Evolutionary conservation across 2,329 filamentous ascomycete species (phyloP).

Genomic region (Penicillium sclerotigenum): DNA sequence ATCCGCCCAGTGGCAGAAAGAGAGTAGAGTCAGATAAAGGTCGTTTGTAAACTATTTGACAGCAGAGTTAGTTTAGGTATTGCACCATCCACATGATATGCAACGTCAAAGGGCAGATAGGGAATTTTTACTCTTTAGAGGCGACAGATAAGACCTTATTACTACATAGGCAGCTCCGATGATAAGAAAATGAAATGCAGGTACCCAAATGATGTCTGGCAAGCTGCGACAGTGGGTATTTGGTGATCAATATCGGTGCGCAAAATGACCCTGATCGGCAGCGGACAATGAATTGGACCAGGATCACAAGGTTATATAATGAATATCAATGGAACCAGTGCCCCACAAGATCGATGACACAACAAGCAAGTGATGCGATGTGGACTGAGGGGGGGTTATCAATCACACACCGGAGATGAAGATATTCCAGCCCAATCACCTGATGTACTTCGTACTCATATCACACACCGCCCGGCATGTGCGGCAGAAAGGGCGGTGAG

Average conservation of each 20-base stretch:
- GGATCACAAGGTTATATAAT: not conserved
- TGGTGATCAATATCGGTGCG: constrained; percentile 10
- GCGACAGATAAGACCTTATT: not conserved
- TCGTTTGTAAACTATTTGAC: not conserved
- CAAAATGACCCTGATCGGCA: constrained; percentile 5
- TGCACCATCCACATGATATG: constrained; percentile 5
- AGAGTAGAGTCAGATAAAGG: not conserved
- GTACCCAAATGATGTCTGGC: constrained; percentile 3
- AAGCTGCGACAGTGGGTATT: constrained; percentile 13
- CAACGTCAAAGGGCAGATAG: not conserved
- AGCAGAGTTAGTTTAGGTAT: constrained; percentile 14
- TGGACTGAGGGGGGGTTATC: constrained; percentile 10
- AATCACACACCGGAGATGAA: constrained; percentile 18
- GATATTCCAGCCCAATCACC: constrained; percentile 27
- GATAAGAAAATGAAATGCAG: constrained; percentile 11
- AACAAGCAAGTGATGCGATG: constrained; percentile 7
- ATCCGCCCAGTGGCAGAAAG: constrained; percentile 30
- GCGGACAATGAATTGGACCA: constrained; percentile 1
- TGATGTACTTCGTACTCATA: constrained; percentile 11
- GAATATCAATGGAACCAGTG: constrained; percentile 1
- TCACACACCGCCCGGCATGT: constrained; percentile 2
- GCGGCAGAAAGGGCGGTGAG: not conserved
- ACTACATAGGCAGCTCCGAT: constrained; percentile 13
- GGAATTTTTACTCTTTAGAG: constrained; percentile 8
- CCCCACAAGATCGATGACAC: not conserved